These are phyloP conservation scores for Arthrinium puccinioides DNA, from an alignment of 2,329 filamentous ascomycete genomes.

Conservation along the genomic window DNA sequence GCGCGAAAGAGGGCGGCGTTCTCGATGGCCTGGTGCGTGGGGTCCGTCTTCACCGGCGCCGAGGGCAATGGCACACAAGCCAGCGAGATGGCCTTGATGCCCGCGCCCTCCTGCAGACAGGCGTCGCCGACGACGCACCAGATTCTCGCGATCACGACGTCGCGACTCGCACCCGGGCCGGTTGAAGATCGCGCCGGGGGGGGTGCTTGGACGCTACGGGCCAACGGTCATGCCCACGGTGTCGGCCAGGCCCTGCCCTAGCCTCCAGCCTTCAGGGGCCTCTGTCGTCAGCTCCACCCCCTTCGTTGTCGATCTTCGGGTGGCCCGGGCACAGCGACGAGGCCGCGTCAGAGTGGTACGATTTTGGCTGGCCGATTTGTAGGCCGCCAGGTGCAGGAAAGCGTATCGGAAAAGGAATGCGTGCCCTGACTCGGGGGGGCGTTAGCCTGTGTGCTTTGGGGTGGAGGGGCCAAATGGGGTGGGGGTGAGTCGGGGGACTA, in stretches of 20 bases:
- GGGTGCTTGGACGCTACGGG: conserved; percentile 47
- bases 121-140: conserved; percentile 50
- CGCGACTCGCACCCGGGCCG: conserved; percentile 36
- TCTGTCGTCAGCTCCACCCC: conserved; percentile 51
- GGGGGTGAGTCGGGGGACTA: conserved; percentile 7
- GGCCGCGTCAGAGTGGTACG: conserved; percentile 34
- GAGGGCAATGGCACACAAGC: no score
- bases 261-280: no score
- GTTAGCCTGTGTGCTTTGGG: not conserved
- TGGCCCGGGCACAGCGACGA: conserved; percentile 43
- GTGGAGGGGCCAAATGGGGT: no score
- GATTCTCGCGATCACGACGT: conserved; percentile 40
- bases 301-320: conserved; percentile 47
- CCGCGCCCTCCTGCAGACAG: conserved; percentile 49
- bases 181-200: conserved; percentile 44
- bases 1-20: conserved; percentile 42
- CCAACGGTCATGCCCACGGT: conserved; percentile 48
- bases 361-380: conserved; percentile 44
- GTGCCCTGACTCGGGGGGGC: conserved; percentile 24
- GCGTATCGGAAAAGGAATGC: conserved; percentile 43
- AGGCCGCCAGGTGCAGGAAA: conserved; percentile 42
- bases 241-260: conserved; percentile 50
- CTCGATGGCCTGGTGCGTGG: conserved; percentile 49
- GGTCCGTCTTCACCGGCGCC: conserved; percentile 47
- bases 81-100: conserved; percentile 44